Conservation (phyloP, 257 asterid genomes). For the Penstemon newberryi region DNA sequence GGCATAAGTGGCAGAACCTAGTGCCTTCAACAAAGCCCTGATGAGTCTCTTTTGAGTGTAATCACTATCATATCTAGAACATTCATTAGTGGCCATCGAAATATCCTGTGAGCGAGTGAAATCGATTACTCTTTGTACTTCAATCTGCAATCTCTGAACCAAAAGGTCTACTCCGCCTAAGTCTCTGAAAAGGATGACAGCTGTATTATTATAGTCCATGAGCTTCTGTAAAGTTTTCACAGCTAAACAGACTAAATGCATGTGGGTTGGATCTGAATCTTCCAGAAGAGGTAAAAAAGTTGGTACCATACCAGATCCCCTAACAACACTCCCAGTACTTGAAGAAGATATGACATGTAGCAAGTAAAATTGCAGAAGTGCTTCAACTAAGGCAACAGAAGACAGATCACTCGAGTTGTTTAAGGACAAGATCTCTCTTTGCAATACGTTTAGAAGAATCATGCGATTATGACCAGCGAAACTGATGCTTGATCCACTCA, state of each 20-base stretch:
- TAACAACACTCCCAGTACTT: slow-evolving; percentile 85
- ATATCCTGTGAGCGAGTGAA: slow-evolving; percentile 46
- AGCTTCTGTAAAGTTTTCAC: slow-evolving; percentile 93
- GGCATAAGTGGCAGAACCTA: slow-evolving; percentile 93
- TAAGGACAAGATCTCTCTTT: slow-evolving; percentile 77
- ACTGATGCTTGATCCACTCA: slow-evolving; percentile 92
- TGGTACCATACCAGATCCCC: slow-evolving; percentile 99
- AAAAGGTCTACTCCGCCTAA: slow-evolving; percentile 92
- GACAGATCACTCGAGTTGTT: slow-evolving; percentile 71
- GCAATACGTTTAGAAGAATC: slow-evolving; percentile 92
- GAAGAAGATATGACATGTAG: slow-evolving; percentile 94
- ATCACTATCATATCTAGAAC: slow-evolving; percentile 46
- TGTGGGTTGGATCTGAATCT: slow-evolving; percentile 72
- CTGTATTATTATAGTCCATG: slow-evolving; percentile 91
- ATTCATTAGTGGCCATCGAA: slow-evolving; percentile 52
- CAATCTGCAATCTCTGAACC: slow-evolving; percentile 83
- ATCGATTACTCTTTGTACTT: slow-evolving; percentile 79
- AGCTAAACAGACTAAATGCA: slow-evolving; percentile 89
- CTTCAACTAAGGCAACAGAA: slow-evolving; percentile 83
- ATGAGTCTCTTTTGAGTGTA: slow-evolving; percentile 74
- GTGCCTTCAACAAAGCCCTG: slow-evolving; percentile 83
- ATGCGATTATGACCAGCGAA: slow-evolving; percentile 91
- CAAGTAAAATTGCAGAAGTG: slow-evolving; percentile 85
- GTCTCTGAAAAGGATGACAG: slow-evolving; percentile 89
- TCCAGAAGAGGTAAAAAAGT: slow-evolving; percentile 87